Evolutionary conservation across 139 green algal genomes (phyloP).

Genomic region (Tetraselmis chui): DNA sequence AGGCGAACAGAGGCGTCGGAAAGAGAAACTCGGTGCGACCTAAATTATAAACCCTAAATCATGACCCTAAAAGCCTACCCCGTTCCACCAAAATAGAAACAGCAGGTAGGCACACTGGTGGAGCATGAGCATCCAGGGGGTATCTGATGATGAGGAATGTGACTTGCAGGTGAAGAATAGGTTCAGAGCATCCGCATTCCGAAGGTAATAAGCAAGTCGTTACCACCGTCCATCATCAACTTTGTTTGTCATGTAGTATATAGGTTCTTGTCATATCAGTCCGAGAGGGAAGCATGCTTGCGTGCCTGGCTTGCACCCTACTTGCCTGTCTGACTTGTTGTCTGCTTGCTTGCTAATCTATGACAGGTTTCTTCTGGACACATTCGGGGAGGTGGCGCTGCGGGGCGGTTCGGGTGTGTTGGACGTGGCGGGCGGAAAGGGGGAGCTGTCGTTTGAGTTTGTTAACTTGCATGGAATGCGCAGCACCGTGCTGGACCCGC

Average conservation of each 20-base stretch:
- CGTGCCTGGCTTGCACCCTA: neutral
- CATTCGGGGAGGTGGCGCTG: conserved; percentile 23
- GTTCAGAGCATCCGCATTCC: neutral
- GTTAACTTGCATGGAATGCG: conserved; percentile 34
- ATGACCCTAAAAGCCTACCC: neutral
- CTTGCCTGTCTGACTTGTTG: neutral
- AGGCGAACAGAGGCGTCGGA: neutral
- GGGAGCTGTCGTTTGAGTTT: conserved; percentile 48
- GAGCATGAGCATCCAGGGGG: too few relatives aligned
- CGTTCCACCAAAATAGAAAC: neutral
- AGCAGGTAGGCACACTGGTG: neutral
- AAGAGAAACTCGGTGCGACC: neutral
- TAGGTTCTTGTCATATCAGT: neutral
- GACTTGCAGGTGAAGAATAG: neutral
- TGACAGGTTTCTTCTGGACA: conserved; percentile 38
- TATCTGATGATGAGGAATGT: too few relatives aligned
- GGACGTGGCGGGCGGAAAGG: conserved; percentile 45
- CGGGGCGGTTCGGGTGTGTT: conserved; percentile 30
- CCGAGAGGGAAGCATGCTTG: neutral
- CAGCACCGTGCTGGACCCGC: conserved; percentile 39
- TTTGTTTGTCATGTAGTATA: neutral
- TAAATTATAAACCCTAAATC: too few relatives aligned
- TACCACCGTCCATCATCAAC: neutral
- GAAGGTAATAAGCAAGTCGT: too few relatives aligned
- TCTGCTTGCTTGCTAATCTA: neutral